Percentiles rank a stretch among this genome's conserved stretches.
phyloP scores from a whole-genome alignment of 495 filamentous ascomycete species.

The Pseudoneurospora amorphoporcata region DNA sequence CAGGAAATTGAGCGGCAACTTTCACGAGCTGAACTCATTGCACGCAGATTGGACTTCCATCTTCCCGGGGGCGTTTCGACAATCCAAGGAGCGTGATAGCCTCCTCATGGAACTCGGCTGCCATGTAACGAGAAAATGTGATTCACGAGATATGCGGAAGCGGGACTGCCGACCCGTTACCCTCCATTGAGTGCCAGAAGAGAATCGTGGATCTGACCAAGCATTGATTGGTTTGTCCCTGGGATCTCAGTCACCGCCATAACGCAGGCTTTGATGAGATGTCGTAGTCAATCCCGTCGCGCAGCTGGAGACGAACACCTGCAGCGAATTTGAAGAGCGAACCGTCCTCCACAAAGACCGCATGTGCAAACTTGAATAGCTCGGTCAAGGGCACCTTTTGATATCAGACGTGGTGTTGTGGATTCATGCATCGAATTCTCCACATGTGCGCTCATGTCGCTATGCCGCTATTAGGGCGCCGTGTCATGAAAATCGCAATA shows the following conservation, averaged over 20 bases:
- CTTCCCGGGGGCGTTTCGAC: not conserved
- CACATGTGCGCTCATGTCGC: not conserved
- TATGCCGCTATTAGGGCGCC: not conserved
- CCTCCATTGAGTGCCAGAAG: not conserved
- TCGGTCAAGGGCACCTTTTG: not conserved
- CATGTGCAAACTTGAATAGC: not conserved
- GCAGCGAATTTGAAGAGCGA: not conserved
- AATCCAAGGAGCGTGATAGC: not conserved
- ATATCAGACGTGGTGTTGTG: not conserved
- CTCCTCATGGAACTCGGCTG: not conserved
- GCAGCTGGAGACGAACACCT: not conserved
- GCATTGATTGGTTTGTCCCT: not conserved
- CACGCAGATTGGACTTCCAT: not conserved
- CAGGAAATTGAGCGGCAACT: not conserved
- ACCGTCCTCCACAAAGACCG: not conserved
- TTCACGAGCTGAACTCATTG: not conserved
- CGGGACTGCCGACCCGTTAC: not conserved
- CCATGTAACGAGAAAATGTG: not conserved
- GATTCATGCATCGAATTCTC: not conserved
- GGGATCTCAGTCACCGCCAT: not conserved
- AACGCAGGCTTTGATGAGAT: not conserved
- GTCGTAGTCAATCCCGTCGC: not conserved
- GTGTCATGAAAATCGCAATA: constrained; percentile 3
- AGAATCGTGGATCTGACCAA: not conserved
- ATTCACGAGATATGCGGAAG: not conserved